A percentile compares a stretch with the other conserved stretches of the same genome.
Evolutionary conservation across 1,139 yeast genomes (phyloP).

Genomic region (Scheffersomyces segobiensis): DNA sequence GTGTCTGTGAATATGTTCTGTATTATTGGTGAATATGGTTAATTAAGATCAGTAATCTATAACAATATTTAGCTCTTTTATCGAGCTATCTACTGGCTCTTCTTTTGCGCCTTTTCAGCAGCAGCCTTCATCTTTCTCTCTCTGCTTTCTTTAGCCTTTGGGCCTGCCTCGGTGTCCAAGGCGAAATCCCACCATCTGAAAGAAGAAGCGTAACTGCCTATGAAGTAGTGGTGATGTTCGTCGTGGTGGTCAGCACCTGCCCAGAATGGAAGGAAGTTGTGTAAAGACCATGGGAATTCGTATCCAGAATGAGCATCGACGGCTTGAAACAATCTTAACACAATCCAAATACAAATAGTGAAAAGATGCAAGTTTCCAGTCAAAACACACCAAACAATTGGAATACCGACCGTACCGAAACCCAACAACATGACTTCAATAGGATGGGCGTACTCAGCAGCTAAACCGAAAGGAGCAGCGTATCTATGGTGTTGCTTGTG

Average conservation of each 20-base stretch:
- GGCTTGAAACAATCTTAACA: slow-evolving; percentile 47
- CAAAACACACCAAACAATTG: slow-evolving; percentile 39
- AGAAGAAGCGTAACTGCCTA: slow-evolving; percentile 46
- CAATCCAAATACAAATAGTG: slow-evolving; percentile 45
- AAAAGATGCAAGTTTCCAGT: slow-evolving; percentile 43
- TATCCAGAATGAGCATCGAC: slow-evolving; percentile 52
- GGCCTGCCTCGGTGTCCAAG: slow-evolving; percentile 47
- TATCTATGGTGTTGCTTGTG: slow-evolving; percentile 52
- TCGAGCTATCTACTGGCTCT: slow-evolving; percentile 3
- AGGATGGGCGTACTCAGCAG: slow-evolving; percentile 53
- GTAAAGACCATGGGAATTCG: slow-evolving; percentile 52
- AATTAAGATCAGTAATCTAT: neutral
- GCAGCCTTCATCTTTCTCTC: slow-evolving; percentile 32
- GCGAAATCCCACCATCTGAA: slow-evolving; percentile 51
- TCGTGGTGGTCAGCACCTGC: slow-evolving; percentile 55
- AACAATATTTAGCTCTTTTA: neutral
- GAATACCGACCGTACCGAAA: slow-evolving; percentile 50
- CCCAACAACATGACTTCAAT: slow-evolving; percentile 48
- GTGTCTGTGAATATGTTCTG: neutral
- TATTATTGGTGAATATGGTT: neutral
- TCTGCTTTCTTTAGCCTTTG: slow-evolving; percentile 40
- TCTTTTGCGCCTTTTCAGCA: slow-evolving; percentile 29
- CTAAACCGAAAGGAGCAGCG: slow-evolving; percentile 51
- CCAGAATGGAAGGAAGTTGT: slow-evolving; percentile 48
- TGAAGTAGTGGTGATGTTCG: slow-evolving; percentile 48